Evolutionary conservation across 331 rosid genomes (phyloP).

Genomic region (Prunus yedoensis): DNA sequence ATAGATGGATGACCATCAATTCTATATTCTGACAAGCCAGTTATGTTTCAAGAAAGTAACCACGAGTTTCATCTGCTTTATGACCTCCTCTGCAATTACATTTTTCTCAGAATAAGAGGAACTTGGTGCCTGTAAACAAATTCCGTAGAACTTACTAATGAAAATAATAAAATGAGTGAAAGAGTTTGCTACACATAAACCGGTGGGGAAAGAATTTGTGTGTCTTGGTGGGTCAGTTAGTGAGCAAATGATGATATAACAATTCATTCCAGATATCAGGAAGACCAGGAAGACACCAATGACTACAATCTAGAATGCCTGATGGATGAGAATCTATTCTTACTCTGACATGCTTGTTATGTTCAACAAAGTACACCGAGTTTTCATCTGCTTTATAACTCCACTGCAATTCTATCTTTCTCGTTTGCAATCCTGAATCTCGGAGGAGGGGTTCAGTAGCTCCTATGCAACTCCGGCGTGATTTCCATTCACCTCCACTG

Average conservation of each 20-base stretch:
- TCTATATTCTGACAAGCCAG: slow-evolving; percentile 66
- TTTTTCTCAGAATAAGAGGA: slow-evolving; percentile 45
- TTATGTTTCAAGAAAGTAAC: slow-evolving; percentile 70
- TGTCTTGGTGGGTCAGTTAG: not conserved
- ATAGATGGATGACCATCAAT: slow-evolving; percentile 20
- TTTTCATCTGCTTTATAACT: slow-evolving; percentile 69
- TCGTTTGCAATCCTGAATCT: slow-evolving; percentile 30
- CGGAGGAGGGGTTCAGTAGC: too few species aligned
- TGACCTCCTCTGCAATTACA: slow-evolving; percentile 53
- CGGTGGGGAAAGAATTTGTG: not conserved
- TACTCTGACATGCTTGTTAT: slow-evolving; percentile 67
- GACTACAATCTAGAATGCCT: slow-evolving; percentile 81
- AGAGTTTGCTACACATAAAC: not conserved
- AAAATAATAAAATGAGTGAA: too few species aligned
- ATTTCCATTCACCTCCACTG: slow-evolving; percentile 89
- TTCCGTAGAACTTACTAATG: too few species aligned
- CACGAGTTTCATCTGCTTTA: slow-evolving; percentile 66
- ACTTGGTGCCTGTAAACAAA: not conserved
- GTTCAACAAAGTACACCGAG: slow-evolving; percentile 66
- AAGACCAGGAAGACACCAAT: slow-evolving; percentile 98
- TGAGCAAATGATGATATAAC: slow-evolving; percentile 29
- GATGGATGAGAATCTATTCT: slow-evolving; percentile 85
- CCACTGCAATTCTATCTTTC: slow-evolving; percentile 55
- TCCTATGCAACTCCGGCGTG: slow-evolving; percentile 84
- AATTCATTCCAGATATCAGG: slow-evolving; percentile 87